Conservation (phyloP, 805 yeast species). For the Sugiyamaella mastotermitis region DNA sequence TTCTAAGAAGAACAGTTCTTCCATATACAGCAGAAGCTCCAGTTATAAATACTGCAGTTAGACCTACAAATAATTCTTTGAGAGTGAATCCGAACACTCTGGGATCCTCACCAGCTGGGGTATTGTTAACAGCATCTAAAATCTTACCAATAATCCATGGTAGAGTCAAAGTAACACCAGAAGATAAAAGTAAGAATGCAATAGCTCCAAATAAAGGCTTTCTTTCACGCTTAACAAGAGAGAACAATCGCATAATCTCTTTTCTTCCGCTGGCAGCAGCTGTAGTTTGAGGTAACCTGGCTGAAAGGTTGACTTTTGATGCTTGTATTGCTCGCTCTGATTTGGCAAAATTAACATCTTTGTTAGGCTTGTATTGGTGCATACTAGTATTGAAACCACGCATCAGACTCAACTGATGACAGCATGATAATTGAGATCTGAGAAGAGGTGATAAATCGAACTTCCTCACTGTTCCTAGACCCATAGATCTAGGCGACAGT, state of each 20-base stretch:
- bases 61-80: constrained; percentile 54
- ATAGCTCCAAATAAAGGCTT: constrained; percentile 56
- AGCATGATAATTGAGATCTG: neutral
- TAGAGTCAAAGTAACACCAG: constrained; percentile 73
- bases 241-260: constrained; percentile 45
- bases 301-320: constrained; percentile 28
- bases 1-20: constrained; percentile 65
- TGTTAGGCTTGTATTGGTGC: too few species aligned
- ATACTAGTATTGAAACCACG: too few species aligned
- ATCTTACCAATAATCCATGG: constrained; percentile 84
- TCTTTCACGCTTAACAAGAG: constrained; percentile 52
- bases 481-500: neutral
- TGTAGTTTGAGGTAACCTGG: constrained; percentile 23
- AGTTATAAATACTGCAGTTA: constrained; percentile 56
- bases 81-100: constrained; percentile 55
- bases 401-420: too few species aligned
- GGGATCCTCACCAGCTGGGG: constrained; percentile 29
- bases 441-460: neutral
- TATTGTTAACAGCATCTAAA: constrained; percentile 56
- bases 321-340: constrained; percentile 27
- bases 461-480: neutral
- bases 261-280: constrained; percentile 14
- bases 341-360: constrained; percentile 19
- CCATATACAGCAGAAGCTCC: constrained; percentile 82
- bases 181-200: constrained; percentile 56